Percentiles rank a stretch among this genome's conserved stretches.
These are phyloP conservation scores for Stephanodiscus minutulus DNA, from an alignment of 108 stramenopile genomes.

Conservation along the genomic window DNA sequence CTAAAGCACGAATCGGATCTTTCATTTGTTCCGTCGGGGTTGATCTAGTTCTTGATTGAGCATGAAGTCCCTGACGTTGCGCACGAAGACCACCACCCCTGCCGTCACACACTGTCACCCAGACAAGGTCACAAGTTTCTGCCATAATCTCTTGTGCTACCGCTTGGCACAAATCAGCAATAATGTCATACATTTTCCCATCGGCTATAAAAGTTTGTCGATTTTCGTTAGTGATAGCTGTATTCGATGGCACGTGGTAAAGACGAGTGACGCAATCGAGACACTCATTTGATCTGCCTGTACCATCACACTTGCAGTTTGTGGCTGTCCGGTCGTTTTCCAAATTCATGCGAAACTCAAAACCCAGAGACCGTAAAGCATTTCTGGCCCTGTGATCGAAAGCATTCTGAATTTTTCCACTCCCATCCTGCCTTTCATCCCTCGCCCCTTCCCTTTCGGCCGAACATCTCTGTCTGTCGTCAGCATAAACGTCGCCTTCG, in stretches of 20 bases:
- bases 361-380: conserved; percentile 20
- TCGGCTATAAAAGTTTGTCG: conserved; percentile 69
- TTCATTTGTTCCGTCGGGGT: conserved; percentile 1
- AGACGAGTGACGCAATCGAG: conserved; percentile 48
- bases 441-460: neutral
- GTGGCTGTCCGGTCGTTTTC: neutral
- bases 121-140: conserved; percentile 58
- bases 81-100: conserved; percentile 20
- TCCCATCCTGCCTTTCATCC: neutral
- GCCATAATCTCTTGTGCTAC: conserved; percentile 74
- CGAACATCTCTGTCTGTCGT: neutral
- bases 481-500: conserved; percentile 7
- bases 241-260: conserved; percentile 58
- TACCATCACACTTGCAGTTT: neutral
- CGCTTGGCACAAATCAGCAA: conserved; percentile 64
- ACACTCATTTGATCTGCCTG: neutral
- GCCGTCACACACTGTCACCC: conserved; percentile 65
- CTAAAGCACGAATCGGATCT: conserved; percentile 66
- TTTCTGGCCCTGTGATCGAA: conserved; percentile 19
- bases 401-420: neutral
- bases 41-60: neutral
- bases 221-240: conserved; percentile 57
- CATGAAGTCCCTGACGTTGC: neutral
- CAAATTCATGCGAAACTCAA: conserved; percentile 22
- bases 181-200: conserved; percentile 75